Conservation (phyloP, 2,329 filamentous ascomycete species). For the Fusarium drepaniforme region DNA sequence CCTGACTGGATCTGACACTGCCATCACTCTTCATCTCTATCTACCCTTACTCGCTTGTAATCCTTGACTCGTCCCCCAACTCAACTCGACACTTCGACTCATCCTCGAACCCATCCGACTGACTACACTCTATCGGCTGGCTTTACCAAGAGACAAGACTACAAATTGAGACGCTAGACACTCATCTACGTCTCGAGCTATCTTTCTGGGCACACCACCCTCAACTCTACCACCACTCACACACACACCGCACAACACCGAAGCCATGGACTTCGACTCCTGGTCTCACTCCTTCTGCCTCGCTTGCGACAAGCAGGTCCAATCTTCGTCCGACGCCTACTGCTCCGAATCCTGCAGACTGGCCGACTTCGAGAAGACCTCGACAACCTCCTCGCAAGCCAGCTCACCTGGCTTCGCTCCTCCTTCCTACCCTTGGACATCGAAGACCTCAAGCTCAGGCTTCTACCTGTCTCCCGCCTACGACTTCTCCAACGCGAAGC, state of each 20-base stretch:
- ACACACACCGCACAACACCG: constrained; percentile 26
- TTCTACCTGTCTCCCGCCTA: constrained; percentile 81
- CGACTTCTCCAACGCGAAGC: constrained; percentile 76
- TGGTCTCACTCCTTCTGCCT: constrained; percentile 96
- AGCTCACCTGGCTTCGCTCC: constrained; percentile 67
- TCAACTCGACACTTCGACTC: constrained; percentile 10
- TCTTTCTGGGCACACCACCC: constrained; percentile 17
- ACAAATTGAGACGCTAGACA: constrained; percentile 22
- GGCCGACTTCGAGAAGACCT: constrained; percentile 84
- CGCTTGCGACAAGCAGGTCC: constrained; percentile 82
- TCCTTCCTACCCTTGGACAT: constrained; percentile 64
- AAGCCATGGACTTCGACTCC: constrained; percentile 67
- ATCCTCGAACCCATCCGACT: constrained; percentile 27
- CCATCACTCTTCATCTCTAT: constrained; percentile 11
- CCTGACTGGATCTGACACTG: constrained; percentile 27
- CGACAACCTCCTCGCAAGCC: constrained; percentile 67
- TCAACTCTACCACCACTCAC: constrained; percentile 18
- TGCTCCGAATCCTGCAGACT: constrained; percentile 94
- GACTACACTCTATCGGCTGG: constrained; percentile 8
- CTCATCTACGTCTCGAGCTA: constrained; percentile 22
- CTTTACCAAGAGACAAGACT: constrained; percentile 15
- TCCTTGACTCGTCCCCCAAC: constrained; percentile 26
- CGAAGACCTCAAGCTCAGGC: constrained; percentile 52
- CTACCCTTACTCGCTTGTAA: constrained; percentile 27
- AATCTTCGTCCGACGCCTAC: constrained; percentile 85